phyloP scores from a whole-genome alignment of 768 basidiomycete species.

The Megacollybia marginata region DNA sequence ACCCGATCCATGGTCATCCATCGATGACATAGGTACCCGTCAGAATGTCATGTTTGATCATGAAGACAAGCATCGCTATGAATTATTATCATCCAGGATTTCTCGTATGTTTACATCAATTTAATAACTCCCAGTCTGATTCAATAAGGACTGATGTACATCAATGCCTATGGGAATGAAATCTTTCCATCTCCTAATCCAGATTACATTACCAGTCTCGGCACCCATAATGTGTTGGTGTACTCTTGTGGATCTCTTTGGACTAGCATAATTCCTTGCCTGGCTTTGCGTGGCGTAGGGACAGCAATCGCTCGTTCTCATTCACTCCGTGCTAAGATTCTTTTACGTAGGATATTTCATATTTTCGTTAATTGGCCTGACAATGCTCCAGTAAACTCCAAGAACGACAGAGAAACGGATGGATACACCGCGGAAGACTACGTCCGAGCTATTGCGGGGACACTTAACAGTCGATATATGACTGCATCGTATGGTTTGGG shows the following conservation, averaged over 20 bases:
- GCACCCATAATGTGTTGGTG: conserved; percentile 59
- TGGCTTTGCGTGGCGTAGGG: conserved; percentile 78
- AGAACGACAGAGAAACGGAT: conserved; percentile 86
- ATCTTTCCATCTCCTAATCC: conserved; percentile 87
- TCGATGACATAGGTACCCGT: conserved; percentile 42
- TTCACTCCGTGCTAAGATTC: conserved; percentile 67
- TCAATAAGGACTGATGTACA: conserved; percentile 67
- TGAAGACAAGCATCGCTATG: conserved; percentile 42
- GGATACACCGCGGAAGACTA: conserved; percentile 83
- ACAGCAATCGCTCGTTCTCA: conserved; percentile 67
- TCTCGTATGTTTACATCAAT: conserved; percentile 35
- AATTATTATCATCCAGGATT: conserved; percentile 54
- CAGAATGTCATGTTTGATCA: conserved; percentile 66
- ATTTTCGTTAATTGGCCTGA: not conserved
- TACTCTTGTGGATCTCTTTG: conserved; percentile 94
- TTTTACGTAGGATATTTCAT: conserved; percentile 56
- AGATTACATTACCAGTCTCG: conserved; percentile 62
- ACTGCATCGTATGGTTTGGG: conserved; percentile 47
- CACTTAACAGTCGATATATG: conserved; percentile 56
- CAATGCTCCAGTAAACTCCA: conserved; percentile 59
- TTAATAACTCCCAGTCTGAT: not conserved
- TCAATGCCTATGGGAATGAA: conserved; percentile 87
- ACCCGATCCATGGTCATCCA: conserved; percentile 35
- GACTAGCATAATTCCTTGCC: conserved; percentile 90
- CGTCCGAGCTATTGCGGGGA: conserved; percentile 67